Conservation (phyloP, 2,329 filamentous ascomycete species). For the Ceratocystis huliohia region DNA sequence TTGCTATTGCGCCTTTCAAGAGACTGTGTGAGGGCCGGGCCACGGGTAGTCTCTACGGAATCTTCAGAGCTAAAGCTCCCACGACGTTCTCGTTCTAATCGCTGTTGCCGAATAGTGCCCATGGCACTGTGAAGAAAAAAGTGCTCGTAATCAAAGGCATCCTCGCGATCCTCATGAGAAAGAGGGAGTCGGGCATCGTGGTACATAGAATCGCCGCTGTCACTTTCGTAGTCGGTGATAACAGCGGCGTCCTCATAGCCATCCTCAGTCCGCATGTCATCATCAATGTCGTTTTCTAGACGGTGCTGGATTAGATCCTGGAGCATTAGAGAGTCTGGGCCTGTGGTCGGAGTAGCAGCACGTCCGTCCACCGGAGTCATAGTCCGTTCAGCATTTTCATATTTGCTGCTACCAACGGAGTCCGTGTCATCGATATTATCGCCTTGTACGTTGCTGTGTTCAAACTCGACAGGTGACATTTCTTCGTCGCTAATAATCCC, state of each 20-base stretch:
- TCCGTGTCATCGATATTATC: slow-evolving; percentile 24
- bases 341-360: slow-evolving; percentile 4
- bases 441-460: background rate
- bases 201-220: slow-evolving; percentile 52
- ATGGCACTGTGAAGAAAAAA: slow-evolving; percentile 91
- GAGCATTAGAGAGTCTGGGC: slow-evolving; percentile 3
- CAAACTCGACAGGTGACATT: slow-evolving; percentile 19
- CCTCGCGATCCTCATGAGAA: slow-evolving; percentile 83
- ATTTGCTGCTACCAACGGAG: slow-evolving; percentile 24
- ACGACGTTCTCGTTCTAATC: slow-evolving; percentile 33
- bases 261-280: slow-evolving; percentile 32
- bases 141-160: slow-evolving; percentile 92
- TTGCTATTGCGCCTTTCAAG: slow-evolving; percentile 34
- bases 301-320: slow-evolving; percentile 19
- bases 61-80: slow-evolving; percentile 47
- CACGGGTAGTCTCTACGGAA: slow-evolving; percentile 50
- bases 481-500: slow-evolving; percentile 14
- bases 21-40: slow-evolving; percentile 29
- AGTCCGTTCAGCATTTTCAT: slow-evolving; percentile 23
- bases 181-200: slow-evolving; percentile 49
- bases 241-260: slow-evolving; percentile 30
- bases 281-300: slow-evolving; percentile 27
- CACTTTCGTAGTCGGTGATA: slow-evolving; percentile 38
- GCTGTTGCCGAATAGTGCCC: slow-evolving; percentile 54
- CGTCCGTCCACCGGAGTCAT: slow-evolving; percentile 12